These are phyloP conservation scores for Cryptococcus depauperatus DNA, from an alignment of 1,284 basidiomycete species.

Conservation along the genomic window DNA sequence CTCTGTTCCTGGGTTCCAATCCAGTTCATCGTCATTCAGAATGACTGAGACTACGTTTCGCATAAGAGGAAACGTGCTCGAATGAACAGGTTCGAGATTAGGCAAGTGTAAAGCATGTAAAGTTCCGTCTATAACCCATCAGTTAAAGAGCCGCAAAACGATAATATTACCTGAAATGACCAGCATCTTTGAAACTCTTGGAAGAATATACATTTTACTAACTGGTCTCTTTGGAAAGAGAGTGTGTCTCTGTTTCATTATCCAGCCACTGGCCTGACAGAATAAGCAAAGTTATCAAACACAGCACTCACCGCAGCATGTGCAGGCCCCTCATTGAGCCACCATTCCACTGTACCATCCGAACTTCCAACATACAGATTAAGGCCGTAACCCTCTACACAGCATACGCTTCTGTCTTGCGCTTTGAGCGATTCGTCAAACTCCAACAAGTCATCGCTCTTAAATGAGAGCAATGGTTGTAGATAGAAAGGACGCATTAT, in stretches of 20 bases:
- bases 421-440: too few relatives aligned
- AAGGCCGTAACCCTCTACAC: slow-evolving; percentile 41
- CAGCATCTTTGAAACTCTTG: slow-evolving; percentile 61
- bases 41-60: slow-evolving; percentile 69
- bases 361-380: slow-evolving; percentile 45
- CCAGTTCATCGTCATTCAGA: slow-evolving; percentile 62
- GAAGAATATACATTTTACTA: slow-evolving; percentile 67
- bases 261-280: slow-evolving; percentile 31
- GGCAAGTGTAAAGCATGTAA: slow-evolving; percentile 73
- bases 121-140: slow-evolving; percentile 53
- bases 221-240: slow-evolving; percentile 49
- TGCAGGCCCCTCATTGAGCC: slow-evolving; percentile 32
- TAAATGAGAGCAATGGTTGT: too few relatives aligned
- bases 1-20: slow-evolving; percentile 54
- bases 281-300: not conserved
- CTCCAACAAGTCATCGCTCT: too few relatives aligned
- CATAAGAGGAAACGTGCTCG: slow-evolving; percentile 58
- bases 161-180: slow-evolving; percentile 57
- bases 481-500: too few relatives aligned
- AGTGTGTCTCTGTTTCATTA: slow-evolving; percentile 35
- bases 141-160: not conserved
- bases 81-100: slow-evolving; percentile 61
- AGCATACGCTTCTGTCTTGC: slow-evolving; percentile 23
- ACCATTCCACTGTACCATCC: slow-evolving; percentile 45
- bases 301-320: slow-evolving; percentile 14